Conservation (phyloP, 805 yeast genomes). For the Ogataea pignaliae region DNA sequence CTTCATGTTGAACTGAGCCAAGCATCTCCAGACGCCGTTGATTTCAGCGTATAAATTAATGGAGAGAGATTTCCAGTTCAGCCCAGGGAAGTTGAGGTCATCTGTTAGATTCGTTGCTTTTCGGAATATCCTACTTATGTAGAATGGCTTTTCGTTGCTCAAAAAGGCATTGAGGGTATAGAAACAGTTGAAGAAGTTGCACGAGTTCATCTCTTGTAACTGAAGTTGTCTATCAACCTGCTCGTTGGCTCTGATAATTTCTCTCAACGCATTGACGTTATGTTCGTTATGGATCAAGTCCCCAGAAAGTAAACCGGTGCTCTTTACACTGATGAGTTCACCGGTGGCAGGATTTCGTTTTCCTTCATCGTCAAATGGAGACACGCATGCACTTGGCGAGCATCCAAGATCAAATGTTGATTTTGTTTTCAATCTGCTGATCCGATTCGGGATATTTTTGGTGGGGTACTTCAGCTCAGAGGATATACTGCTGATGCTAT, state of each 20-base stretch:
- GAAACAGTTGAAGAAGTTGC: slow-evolving; percentile 31
- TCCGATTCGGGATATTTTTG: too few species aligned
- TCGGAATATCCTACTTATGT: slow-evolving; percentile 31
- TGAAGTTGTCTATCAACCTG: slow-evolving; percentile 25
- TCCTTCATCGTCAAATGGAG: too few species aligned
- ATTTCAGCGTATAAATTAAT: slow-evolving; percentile 20
- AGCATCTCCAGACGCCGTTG: slow-evolving; percentile 20
- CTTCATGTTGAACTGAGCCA: slow-evolving; percentile 23
- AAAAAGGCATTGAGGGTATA: slow-evolving; percentile 31
- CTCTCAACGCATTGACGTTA: slow-evolving; percentile 3
- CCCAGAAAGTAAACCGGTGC: slow-evolving; percentile 2
- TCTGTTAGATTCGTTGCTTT: slow-evolving; percentile 24
- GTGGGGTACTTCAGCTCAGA: too few species aligned
- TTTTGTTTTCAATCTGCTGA: too few species aligned
- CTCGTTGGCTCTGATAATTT: slow-evolving; percentile 10
- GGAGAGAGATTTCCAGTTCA: slow-evolving; percentile 20
- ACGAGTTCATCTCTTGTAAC: slow-evolving; percentile 25
- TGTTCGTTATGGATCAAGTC: slow-evolving; percentile 9
- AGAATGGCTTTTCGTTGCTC: slow-evolving; percentile 25
- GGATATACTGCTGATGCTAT: too few species aligned
- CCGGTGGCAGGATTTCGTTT: too few species aligned
- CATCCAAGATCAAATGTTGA: too few species aligned
- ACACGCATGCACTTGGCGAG: too few species aligned
- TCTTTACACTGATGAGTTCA: too few species aligned
- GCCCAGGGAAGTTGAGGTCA: slow-evolving; percentile 16